phyloP scores from a whole-genome alignment of 1,139 yeast species.

The Geotrichum phurueaensis region DNA sequence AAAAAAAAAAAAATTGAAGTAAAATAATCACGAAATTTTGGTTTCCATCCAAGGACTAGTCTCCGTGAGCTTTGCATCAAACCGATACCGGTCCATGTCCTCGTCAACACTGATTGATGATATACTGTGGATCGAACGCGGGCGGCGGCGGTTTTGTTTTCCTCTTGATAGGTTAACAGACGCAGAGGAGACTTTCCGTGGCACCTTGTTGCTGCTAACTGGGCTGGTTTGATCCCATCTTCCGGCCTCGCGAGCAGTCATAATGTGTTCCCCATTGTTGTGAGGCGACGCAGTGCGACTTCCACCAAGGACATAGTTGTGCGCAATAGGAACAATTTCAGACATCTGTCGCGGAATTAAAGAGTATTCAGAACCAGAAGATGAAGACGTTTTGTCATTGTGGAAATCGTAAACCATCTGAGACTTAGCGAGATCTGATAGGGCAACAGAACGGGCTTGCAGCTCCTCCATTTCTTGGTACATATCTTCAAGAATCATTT shows the following conservation, averaged over 20 bases:
- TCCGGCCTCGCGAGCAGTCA: background rate
- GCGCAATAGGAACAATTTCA: background rate
- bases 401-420: background rate
- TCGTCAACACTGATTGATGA: background rate
- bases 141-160: constrained; percentile 12
- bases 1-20: background rate
- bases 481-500: constrained; percentile 28
- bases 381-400: background rate
- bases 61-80: background rate
- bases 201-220: background rate
- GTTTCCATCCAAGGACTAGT: background rate
- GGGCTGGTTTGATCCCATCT: background rate
- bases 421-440: constrained; percentile 7
- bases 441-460: constrained; percentile 23
- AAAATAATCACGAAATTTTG: background rate
- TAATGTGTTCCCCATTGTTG: constrained; percentile 14
- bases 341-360: background rate
- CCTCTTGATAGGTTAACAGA: constrained; percentile 11
- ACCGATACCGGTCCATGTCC: background rate
- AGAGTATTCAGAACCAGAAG: background rate
- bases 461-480: constrained; percentile 29
- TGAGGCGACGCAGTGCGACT: background rate
- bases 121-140: background rate
- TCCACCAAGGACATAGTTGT: background rate
- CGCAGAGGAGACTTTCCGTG: constrained; percentile 11